Conservation (phyloP, 805 yeast species). For the Metschnikowia amazonensis region DNA sequence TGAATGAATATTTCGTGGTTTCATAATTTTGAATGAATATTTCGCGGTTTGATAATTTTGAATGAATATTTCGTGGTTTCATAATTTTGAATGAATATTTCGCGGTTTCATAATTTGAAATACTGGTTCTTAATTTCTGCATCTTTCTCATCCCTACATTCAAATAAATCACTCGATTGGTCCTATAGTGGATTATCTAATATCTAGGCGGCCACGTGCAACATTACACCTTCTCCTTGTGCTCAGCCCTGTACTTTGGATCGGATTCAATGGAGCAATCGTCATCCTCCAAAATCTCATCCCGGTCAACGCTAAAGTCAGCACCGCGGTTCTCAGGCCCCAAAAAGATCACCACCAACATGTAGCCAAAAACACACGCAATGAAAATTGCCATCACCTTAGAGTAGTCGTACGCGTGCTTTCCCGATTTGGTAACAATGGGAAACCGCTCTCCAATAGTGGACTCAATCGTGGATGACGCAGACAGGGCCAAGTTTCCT, state of each 20-base stretch:
- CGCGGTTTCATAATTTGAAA: too few relatives aligned
- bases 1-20: too few relatives aligned
- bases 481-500: conserved; percentile 70
- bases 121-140: too few relatives aligned
- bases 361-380: conserved; percentile 58
- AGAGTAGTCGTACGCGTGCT: conserved; percentile 51
- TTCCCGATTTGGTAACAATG: conserved; percentile 23
- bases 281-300: conserved; percentile 12
- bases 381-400: conserved; percentile 67
- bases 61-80: too few relatives aligned
- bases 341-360: conserved; percentile 43
- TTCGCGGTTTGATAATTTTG: too few relatives aligned
- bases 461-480: conserved; percentile 68
- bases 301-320: conserved; percentile 17
- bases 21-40: too few relatives aligned
- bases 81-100: too few relatives aligned
- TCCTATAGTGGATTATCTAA: too few relatives aligned
- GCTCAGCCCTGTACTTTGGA: background rate
- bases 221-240: background rate
- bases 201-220: too few relatives aligned
- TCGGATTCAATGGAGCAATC: conserved; percentile 34
- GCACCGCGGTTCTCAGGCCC: conserved; percentile 52
- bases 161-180: too few relatives aligned
- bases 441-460: conserved; percentile 61
- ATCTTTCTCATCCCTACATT: too few relatives aligned